Base-by-base conservation (phyloP, 441 rosid species). In the Adansonia madagascariensis region DNA sequence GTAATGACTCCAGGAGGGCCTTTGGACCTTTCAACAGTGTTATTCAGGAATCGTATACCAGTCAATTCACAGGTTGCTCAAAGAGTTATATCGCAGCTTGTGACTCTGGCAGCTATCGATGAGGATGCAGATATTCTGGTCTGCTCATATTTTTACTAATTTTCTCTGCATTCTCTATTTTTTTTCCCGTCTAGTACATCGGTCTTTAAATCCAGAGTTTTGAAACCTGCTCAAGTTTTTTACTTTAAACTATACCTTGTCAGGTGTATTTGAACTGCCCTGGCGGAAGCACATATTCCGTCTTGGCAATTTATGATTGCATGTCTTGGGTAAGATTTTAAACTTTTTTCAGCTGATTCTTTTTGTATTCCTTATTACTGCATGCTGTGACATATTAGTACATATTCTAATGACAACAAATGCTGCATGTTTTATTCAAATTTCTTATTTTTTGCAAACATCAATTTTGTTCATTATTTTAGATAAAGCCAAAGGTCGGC, bases 401-500 rank as follows among this genome's bases (percentile, higher is more conserved):
- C 3, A 1, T 46, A 27, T 56, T 27, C 53, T 31, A 18, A 20
- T 68, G 60, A 24, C 59, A 24, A 62, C 6, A n/a, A 12, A 9
- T 20, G 17, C 39, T 44, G 46, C 59, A 39, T 50, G 3, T 41
- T 52, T 75, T 71, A 9, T 39, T 55, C 39, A 15, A 49, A 14
- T 10, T 52, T 35, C 61, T 49, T 31, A 75, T n/a, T n/a, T 64
- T 72, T 49, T 47, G 46, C 74, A 55, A 75, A 64, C 75, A 60
- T 27, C 78, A 73, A 57, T n/a, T n/a, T 41, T 56, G 47, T 2
- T 65, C 56, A 64, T n/a, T 75, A 17, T 78, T 78, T 77, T 88
- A 91, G 98, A 91, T 96, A 80, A 92, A 91, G 84, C 98, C 97
- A 56, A 92, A 86, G 90, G 95, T 96, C 64, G 96, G 98, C 76